A percentile compares a stretch with the other conserved stretches of the same genome.
Evolutionary conservation across 768 basidiomycete genomes (phyloP).

Genomic region (Tremella yokohamensis): DNA sequence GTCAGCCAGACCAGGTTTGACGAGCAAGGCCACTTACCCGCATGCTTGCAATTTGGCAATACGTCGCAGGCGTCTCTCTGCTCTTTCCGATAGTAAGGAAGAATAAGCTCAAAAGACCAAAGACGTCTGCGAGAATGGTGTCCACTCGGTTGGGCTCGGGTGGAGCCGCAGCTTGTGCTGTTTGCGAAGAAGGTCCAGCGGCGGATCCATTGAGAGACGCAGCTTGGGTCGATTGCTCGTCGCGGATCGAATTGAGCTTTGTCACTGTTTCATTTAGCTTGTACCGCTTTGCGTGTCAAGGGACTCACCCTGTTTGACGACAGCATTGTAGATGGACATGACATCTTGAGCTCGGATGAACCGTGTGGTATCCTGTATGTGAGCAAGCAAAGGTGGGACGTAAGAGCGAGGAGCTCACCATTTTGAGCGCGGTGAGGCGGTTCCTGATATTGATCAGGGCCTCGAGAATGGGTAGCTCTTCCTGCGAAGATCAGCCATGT

Average conservation of each 20-base stretch:
- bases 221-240: conserved; percentile 44
- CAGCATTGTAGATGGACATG: conserved; percentile 82
- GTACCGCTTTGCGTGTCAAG: neutral
- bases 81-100: conserved; percentile 98
- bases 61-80: conserved; percentile 87
- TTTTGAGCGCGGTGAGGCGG: conserved; percentile 67
- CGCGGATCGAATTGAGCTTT: conserved; percentile 83
- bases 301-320: conserved; percentile 81
- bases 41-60: conserved; percentile 94
- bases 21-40: conserved; percentile 62
- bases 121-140: conserved; percentile 92
- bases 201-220: conserved; percentile 36
- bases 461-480: conserved; percentile 91
- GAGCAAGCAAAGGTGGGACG: conserved; percentile 46
- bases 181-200: conserved; percentile 10
- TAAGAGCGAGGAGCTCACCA: conserved; percentile 20
- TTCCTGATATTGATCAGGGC: conserved; percentile 91
- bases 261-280: conserved; percentile 61
- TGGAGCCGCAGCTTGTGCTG: conserved; percentile 13
- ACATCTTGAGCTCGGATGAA: conserved; percentile 93
- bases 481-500: conserved; percentile 24
- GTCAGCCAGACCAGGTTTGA: conserved; percentile 2
- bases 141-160: conserved; percentile 72
- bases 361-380: conserved; percentile 87
- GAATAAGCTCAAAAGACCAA: conserved; percentile 89